Conservation (phyloP, 805 yeast species). For the Candida sithepensis region DNA sequence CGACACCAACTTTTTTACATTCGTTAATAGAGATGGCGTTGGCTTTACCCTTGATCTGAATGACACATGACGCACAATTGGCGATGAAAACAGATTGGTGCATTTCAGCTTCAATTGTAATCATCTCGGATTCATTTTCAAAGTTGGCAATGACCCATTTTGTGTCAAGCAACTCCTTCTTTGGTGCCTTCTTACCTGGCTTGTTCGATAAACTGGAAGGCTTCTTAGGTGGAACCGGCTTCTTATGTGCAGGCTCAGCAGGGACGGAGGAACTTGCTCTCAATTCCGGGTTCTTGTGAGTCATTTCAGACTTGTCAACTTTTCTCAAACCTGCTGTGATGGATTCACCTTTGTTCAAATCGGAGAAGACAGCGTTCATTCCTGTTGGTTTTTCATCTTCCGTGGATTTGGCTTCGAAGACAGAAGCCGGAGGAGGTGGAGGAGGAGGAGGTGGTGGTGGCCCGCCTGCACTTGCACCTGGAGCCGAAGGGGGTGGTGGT, state of each 20-base stretch:
- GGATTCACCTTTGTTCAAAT: conserved; percentile 76
- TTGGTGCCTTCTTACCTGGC: conserved; percentile 39
- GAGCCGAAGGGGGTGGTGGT: conserved; percentile 75
- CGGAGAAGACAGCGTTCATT: conserved; percentile 88
- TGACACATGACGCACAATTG: conserved; percentile 65
- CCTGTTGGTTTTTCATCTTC: conserved; percentile 35
- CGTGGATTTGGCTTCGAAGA: conserved; percentile 43
- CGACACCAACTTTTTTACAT: conserved; percentile 68
- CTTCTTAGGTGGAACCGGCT: conserved; percentile 81
- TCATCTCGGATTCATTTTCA: conserved; percentile 57
- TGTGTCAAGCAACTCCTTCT: conserved; percentile 74
- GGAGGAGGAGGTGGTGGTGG: conserved; percentile 93
- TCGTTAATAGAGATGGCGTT: conserved; percentile 81
- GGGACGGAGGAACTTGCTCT: conserved; percentile 56
- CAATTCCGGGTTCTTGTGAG: conserved; percentile 85
- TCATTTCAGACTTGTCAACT: conserved; percentile 90
- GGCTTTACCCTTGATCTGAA: conserved; percentile 87
- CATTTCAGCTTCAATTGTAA: conserved; percentile 72
- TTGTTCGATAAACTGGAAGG: conserved; percentile 54
- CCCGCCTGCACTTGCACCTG: conserved; percentile 35
- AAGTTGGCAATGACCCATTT: conserved; percentile 87
- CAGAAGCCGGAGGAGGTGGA: conserved; percentile 77
- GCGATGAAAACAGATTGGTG: conserved; percentile 89
- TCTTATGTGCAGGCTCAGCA: conserved; percentile 30
- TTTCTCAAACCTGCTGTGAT: conserved; percentile 86